Evolutionary conservation across 2,329 filamentous ascomycete genomes (phyloP), one percentile per base, ranked within the genome.

Genomic region (Alternaria burnsii): DNA sequence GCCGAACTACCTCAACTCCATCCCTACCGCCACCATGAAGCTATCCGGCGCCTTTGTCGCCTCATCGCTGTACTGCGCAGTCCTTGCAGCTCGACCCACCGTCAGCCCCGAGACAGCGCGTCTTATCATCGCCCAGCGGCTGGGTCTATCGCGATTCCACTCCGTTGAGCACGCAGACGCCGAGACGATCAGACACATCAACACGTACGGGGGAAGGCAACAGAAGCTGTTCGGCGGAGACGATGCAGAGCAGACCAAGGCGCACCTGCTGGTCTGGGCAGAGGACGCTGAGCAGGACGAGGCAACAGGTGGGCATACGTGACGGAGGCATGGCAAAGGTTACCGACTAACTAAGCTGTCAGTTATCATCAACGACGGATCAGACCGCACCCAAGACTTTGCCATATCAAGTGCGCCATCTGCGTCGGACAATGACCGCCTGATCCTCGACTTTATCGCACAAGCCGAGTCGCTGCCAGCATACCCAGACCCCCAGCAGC

Each of bases 61-160:
- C 62, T 76, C 80, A 32, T 81, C 78, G 61, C 73, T 83, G 46
- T 78, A 71, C 70, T 78, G 74, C 68, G 64, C 75, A 18, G 73
- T 74, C 36, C 66, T 69, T 22, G 69, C 76, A 72, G 28, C 65
- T 70, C 34, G 80, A 72, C 55, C 74, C 38, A 67, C 70, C 28
- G 65, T 79, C 61, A 70, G 58, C 67, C 79, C 82, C 16, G 77
- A 81, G 55, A 80, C 80, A 40, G 82, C 84, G 66, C 78, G 83
- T 71, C 72, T 85, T 58, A 79, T 85, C 50, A 70, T 86, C 60
- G 83, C 84, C 51, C 81, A 84, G 71, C 76, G 83, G 68, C 78
- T 84, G 26, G 83, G 83, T 18, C 75, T 85, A 34, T 82, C 83
- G 54, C 78, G 80, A 55, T 85, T 80, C 73, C 83, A 85, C 65